Conservation (phyloP, 768 basidiomycete species). For the Amanita phalloides region DNA sequence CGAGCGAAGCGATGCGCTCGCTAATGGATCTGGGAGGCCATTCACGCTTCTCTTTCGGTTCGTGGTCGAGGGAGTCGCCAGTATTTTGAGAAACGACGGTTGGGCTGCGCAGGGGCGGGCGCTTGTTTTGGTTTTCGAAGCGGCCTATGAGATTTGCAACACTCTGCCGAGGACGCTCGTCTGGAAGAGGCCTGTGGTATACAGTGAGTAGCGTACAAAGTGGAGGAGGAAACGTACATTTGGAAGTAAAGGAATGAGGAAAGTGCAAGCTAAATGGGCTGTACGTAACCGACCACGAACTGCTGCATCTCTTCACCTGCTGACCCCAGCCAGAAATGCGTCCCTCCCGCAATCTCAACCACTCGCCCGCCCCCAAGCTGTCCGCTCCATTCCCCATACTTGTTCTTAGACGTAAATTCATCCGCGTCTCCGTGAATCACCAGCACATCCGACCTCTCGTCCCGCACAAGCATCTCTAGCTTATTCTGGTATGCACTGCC, state of each 20-base stretch:
- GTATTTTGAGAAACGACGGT: constrained; percentile 56
- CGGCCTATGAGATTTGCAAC: constrained; percentile 88
- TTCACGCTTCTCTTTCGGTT: constrained; percentile 62
- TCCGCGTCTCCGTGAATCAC: constrained; percentile 60
- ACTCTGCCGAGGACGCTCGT: constrained; percentile 78
- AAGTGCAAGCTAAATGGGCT: neutral
- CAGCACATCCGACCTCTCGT: constrained; percentile 41
- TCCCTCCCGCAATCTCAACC: constrained; percentile 33
- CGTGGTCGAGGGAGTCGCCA: constrained; percentile 56
- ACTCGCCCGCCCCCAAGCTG: constrained; percentile 12
- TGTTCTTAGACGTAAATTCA: constrained; percentile 51
- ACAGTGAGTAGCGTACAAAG: neutral
- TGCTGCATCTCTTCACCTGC: constrained; percentile 17
- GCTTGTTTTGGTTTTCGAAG: constrained; percentile 76
- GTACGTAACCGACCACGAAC: constrained; percentile 13
- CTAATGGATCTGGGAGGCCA: constrained; percentile 50
- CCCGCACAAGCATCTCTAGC: constrained; percentile 37
- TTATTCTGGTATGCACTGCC: constrained; percentile 40
- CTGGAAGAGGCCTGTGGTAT: constrained; percentile 65
- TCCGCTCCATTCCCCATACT: constrained; percentile 46
- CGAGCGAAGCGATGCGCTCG: constrained; percentile 5
- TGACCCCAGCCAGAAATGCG: constrained; percentile 58
- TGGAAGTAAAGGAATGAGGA: neutral
- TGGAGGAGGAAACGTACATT: neutral
- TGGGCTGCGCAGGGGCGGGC: constrained; percentile 50